A percentile compares a stretch with the other conserved stretches of the same genome.
phyloP scores from a whole-genome alignment of 495 filamentous ascomycete genomes.

The Hyaloscypha variabilis region DNA sequence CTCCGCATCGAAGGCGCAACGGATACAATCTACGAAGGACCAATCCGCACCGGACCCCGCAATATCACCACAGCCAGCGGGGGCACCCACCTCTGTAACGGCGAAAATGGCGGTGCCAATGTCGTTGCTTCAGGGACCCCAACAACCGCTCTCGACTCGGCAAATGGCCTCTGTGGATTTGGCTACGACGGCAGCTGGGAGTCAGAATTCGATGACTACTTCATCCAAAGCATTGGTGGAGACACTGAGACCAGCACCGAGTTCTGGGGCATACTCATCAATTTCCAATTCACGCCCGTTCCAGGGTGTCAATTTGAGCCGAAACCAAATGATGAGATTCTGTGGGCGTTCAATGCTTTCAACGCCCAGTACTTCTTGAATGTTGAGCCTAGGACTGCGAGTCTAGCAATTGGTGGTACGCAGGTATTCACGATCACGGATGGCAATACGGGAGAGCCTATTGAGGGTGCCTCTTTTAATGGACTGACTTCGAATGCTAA shows the following conservation, averaged over 20 bases:
- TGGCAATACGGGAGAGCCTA: background rate
- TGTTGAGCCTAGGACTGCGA: background rate
- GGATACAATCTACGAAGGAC: background rate
- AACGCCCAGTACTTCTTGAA: background rate
- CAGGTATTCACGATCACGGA: background rate
- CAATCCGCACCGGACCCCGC: background rate
- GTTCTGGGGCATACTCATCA: conserved; percentile 4
- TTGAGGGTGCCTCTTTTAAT: background rate
- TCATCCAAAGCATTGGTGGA: background rate
- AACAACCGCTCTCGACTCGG: background rate
- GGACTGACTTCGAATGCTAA: background rate
- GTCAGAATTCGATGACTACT: background rate
- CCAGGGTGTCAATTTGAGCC: background rate
- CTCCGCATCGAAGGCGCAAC: background rate
- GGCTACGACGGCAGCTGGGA: background rate
- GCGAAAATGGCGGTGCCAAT: background rate
- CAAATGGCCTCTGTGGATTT: background rate
- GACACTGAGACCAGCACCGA: background rate
- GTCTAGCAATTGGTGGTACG: background rate
- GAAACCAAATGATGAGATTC: background rate
- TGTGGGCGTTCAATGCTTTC: conserved; percentile 5
- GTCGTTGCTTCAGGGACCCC: background rate
- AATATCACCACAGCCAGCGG: background rate
- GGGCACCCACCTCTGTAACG: background rate
- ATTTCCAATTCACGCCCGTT: conserved; percentile 4